These are phyloP conservation scores for Pythium sp. DNA, from an alignment of 352 stramenopile species.

Conservation along the genomic window DNA sequence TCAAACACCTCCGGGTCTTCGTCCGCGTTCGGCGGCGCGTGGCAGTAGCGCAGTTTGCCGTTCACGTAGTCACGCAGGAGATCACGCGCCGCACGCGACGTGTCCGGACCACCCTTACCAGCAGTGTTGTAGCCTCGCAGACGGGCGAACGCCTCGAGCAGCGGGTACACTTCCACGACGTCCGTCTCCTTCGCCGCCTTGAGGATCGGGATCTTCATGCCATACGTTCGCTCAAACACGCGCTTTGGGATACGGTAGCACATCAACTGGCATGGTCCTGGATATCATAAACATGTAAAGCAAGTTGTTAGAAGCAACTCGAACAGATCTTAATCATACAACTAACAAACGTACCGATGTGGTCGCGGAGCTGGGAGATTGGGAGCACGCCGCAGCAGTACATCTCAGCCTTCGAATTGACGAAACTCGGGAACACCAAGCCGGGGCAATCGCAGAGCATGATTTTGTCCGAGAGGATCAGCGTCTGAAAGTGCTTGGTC, in stretches of 20 bases:
- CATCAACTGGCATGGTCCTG: slow-evolving; percentile 90
- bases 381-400: slow-evolving; percentile 98
- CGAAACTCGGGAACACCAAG: slow-evolving; percentile 99
- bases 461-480: slow-evolving; percentile 95
- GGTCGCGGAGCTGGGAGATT: slow-evolving; percentile 97
- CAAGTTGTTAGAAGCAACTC: not conserved
- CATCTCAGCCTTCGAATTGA: slow-evolving; percentile 98
- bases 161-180: slow-evolving; percentile 71
- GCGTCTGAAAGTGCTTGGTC: slow-evolving; percentile 99
- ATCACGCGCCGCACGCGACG: slow-evolving; percentile 92
- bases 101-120: slow-evolving; percentile 93
- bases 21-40: slow-evolving; percentile 83
- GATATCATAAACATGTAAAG: not conserved
- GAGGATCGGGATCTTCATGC: slow-evolving; percentile 88
- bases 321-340: not conserved
- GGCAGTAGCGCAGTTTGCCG: slow-evolving; percentile 97
- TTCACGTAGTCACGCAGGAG: slow-evolving; percentile 98
- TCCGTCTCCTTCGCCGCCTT: slow-evolving; percentile 73
- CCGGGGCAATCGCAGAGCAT: slow-evolving; percentile 99
- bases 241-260: slow-evolving; percentile 93
- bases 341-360: slow-evolving; percentile 43
- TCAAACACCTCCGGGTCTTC: slow-evolving; percentile 64
- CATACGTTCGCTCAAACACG: slow-evolving; percentile 96
- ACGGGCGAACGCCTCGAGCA: slow-evolving; percentile 79
- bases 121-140: slow-evolving; percentile 92